These are phyloP conservation scores for Ceratocystiopsis minuta DNA, from an alignment of 2,329 filamentous ascomycete genomes.

Conservation along the genomic window DNA sequence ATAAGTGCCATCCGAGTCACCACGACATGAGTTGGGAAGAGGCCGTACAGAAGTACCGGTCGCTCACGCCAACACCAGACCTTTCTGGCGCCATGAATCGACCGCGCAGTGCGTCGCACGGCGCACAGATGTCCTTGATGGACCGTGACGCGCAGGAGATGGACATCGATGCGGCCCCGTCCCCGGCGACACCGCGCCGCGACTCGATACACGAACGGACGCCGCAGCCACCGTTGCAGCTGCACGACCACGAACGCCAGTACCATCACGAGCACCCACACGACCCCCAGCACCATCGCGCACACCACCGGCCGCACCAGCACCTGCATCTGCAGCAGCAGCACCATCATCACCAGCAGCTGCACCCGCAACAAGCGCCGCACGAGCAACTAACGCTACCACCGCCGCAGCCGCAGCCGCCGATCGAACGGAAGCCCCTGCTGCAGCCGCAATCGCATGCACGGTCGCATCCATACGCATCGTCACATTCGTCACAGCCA, in stretches of 20 bases:
- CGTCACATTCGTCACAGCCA: not conserved
- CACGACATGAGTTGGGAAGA: slow-evolving; percentile 45
- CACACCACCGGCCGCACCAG: not conserved
- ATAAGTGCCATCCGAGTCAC: slow-evolving; percentile 41
- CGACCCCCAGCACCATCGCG: too few relatives aligned
- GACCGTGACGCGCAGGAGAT: slow-evolving; percentile 24
- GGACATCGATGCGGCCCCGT: slow-evolving; percentile 30
- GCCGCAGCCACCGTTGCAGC: too few relatives aligned
- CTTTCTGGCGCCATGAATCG: too few relatives aligned
- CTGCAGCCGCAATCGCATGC: not conserved
- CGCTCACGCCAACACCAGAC: slow-evolving; percentile 10
- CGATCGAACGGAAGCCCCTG: too few relatives aligned
- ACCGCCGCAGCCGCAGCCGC: too few relatives aligned
- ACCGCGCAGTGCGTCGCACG: too few relatives aligned
- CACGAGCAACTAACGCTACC: not conserved
- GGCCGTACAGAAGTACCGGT: slow-evolving; percentile 34
- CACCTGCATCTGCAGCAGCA: slow-evolving; percentile 2
- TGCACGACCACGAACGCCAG: too few relatives aligned
- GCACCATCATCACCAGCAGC: not conserved
- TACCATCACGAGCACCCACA: too few relatives aligned
- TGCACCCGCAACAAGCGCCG: not conserved
- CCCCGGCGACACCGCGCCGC: too few relatives aligned
- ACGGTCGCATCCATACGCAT: not conserved
- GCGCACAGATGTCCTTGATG: too few relatives aligned
- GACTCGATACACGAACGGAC: too few relatives aligned